Percentiles rank a stretch among this genome's conserved stretches.
Evolutionary conservation across 768 basidiomycete species (phyloP).

Genomic region (Neoboletus magnificus): DNA sequence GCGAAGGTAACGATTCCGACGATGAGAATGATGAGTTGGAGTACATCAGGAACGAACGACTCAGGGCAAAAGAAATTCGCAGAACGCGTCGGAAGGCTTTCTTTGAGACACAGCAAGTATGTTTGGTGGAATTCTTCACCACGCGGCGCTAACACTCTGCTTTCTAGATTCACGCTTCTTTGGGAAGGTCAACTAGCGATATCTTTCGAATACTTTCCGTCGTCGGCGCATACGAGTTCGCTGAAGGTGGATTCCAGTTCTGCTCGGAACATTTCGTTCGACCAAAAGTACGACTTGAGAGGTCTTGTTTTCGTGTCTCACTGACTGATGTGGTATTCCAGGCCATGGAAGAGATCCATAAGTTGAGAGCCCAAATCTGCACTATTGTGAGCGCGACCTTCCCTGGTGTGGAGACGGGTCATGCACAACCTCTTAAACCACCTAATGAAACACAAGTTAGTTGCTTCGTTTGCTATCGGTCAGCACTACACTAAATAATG

Average conservation of each 20-base stretch:
- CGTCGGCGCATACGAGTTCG: slow-evolving; percentile 95
- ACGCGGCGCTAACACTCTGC: neutral
- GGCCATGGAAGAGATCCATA: slow-evolving; percentile 99
- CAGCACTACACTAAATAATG: slow-evolving; percentile 1
- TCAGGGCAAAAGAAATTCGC: slow-evolving; percentile 53
- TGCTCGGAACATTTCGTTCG: slow-evolving; percentile 89
- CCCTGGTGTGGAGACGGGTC: slow-evolving; percentile 55
- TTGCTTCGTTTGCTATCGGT: neutral
- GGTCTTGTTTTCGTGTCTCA: neutral
- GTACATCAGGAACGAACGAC: slow-evolving; percentile 45
- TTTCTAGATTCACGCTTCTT: slow-evolving; percentile 65
- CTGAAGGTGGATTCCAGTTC: slow-evolving; percentile 75
- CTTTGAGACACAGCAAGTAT: slow-evolving; percentile 78
- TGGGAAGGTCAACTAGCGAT: slow-evolving; percentile 83
- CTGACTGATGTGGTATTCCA: slow-evolving; percentile 29
- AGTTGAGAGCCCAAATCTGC: slow-evolving; percentile 85
- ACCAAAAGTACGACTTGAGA: slow-evolving; percentile 58
- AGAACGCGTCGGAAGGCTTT: slow-evolving; percentile 69
- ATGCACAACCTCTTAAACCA: slow-evolving; percentile 64
- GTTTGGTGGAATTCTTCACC: slow-evolving; percentile 12
- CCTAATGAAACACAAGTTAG: slow-evolving; percentile 76
- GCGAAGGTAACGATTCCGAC: slow-evolving; percentile 39
- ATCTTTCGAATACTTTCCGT: slow-evolving; percentile 85
- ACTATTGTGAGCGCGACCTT: slow-evolving; percentile 82
- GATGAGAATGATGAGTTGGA: slow-evolving; percentile 39